These are phyloP conservation scores for Ceratopteris richardii DNA, from an alignment of 75 land plant species.

Conservation along the genomic window DNA sequence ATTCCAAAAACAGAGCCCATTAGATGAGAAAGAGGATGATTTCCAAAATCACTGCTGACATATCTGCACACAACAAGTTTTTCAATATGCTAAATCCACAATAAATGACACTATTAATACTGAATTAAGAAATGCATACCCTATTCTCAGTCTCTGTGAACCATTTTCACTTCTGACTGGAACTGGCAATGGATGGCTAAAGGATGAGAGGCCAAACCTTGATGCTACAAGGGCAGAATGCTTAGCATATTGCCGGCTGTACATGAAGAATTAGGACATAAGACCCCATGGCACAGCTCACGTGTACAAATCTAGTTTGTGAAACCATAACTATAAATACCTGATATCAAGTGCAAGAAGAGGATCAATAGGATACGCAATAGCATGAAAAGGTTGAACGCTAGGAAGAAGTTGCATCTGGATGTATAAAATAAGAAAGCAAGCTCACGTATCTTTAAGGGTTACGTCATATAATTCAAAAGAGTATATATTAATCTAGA, in stretches of 20 bases:
- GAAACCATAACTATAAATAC: too few relatives aligned
- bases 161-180: slow-evolving; percentile 58
- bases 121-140: slow-evolving; percentile 50
- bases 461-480: slow-evolving; percentile 5
- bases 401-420: slow-evolving; percentile 91
- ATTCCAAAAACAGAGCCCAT: slow-evolving; percentile 99
- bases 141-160: slow-evolving; percentile 60
- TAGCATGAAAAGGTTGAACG: slow-evolving; percentile 99
- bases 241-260: slow-evolving; percentile 90
- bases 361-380: slow-evolving; percentile 95
- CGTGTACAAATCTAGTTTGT: too few relatives aligned
- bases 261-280: slow-evolving; percentile 7
- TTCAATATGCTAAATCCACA: neutral
- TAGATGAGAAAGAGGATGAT: slow-evolving; percentile 93
- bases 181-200: slow-evolving; percentile 57
- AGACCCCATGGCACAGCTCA: too few relatives aligned
- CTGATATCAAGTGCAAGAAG: slow-evolving; percentile 92
- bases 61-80: slow-evolving; percentile 39
- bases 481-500: too few relatives aligned
- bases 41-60: slow-evolving; percentile 99
- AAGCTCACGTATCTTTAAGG: too few relatives aligned
- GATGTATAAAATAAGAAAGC: neutral
- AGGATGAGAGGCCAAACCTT: slow-evolving; percentile 64
- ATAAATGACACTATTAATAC: too few relatives aligned
- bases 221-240: slow-evolving; percentile 86